Percentiles rank a stretch among this genome's conserved stretches.
Conservation (phyloP, 1,139 yeast species). For the Debaryomycetaceae sp. region DNA sequence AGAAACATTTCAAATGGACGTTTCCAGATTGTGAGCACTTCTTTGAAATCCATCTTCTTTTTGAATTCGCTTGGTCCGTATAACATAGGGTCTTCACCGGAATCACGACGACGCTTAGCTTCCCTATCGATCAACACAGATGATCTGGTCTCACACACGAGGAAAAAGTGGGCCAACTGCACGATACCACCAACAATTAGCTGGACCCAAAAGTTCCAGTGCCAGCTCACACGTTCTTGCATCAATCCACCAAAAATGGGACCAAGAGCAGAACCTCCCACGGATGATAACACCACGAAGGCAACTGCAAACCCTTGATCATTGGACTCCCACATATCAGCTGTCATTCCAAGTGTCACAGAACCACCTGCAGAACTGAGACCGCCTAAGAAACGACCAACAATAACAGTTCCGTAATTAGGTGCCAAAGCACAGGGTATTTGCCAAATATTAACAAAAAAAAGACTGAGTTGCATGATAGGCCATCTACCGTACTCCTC, state of each 20-base stretch:
- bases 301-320: constrained; percentile 36
- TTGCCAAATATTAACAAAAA: constrained; percentile 35
- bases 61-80: constrained; percentile 27
- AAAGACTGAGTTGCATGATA: constrained; percentile 28
- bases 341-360: constrained; percentile 37
- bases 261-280: constrained; percentile 35
- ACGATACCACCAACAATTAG: constrained; percentile 32
- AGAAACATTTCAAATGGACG: constrained; percentile 36
- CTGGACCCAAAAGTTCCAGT: constrained; percentile 39
- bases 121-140: constrained; percentile 27
- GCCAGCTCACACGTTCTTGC: constrained; percentile 22
- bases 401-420: constrained; percentile 25
- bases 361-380: constrained; percentile 35
- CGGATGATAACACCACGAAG: constrained; percentile 33
- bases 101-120: constrained; percentile 29
- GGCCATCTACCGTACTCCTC: constrained; percentile 38
- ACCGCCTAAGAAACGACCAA: constrained; percentile 28
- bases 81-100: constrained; percentile 23
- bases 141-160: constrained; percentile 31
- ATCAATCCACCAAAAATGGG: constrained; percentile 36
- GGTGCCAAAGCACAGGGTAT: constrained; percentile 32
- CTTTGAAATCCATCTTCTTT: constrained; percentile 15
- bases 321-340: constrained; percentile 37
- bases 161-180: constrained; percentile 24
- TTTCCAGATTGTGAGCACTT: constrained; percentile 24